These are phyloP conservation scores for Saccharomycopsis guyanensis DNA, from an alignment of 805 yeast genomes.

Conservation along the genomic window DNA sequence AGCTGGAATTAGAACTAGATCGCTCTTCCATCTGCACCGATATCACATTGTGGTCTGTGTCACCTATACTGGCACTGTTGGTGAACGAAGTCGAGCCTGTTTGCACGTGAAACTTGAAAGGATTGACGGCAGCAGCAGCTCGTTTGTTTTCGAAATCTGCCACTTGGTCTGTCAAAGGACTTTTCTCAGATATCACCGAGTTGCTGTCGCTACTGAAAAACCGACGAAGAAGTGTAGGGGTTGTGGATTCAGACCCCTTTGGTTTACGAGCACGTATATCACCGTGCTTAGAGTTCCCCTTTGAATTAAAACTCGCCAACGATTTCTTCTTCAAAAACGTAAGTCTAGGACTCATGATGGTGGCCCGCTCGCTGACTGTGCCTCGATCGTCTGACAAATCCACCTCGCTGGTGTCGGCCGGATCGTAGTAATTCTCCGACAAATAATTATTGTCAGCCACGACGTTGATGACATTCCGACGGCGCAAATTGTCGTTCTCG, in stretches of 20 bases:
- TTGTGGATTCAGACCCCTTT: no score
- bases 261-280: not conserved
- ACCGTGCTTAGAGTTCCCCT: not conserved
- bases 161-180: not conserved
- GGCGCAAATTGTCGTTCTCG: not conserved
- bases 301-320: constrained; percentile 7
- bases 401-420: no score
- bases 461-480: constrained; percentile 8
- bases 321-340: constrained; percentile 3
- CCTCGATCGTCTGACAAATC: not conserved
- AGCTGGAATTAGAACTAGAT: no score
- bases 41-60: no score
- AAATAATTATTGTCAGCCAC: constrained; percentile 4
- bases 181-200: not conserved
- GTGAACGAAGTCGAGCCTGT: no score
- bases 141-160: not conserved
- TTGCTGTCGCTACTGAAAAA: not conserved
- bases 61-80: no score
- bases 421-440: constrained; percentile 8
- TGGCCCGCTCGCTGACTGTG: not conserved
- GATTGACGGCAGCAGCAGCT: no score
- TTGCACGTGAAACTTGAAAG: no score
- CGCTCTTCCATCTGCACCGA: no score
- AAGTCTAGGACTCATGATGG: not conserved
- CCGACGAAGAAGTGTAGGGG: not conserved